Evolutionary conservation across 2,329 filamentous ascomycete genomes (phyloP), one percentile per base, ranked within the genome.

Genomic region (Calonectria pteridis): DNA sequence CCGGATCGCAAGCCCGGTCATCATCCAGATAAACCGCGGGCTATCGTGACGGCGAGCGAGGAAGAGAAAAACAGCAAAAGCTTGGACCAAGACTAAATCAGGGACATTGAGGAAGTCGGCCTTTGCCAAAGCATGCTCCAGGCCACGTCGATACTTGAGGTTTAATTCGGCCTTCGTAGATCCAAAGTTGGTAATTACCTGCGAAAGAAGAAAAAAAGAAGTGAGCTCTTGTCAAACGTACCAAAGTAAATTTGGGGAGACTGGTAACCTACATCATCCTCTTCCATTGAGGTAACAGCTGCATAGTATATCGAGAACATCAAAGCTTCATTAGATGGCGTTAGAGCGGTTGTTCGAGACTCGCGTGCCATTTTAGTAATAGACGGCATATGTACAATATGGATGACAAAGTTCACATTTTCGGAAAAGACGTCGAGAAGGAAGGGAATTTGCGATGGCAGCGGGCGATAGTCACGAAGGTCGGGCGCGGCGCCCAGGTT

Each of bases 51-150:
- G 86, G 20, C 89, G 87, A 11, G 90, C 86, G 1, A 89, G 84
- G 5, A 89, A 84, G 7, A 93, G 84, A 73, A 91, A 93, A 0
- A 93, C 84, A 2, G 89, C 83, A 67, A 93, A 89, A 0, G 92
- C 91, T 80, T 94, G 92, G 1, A 93, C 82, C 0, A 92, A 87
- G 9, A 89, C 85, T 1, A 93, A 73, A 53, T 93, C 90, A 0
- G 91, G 90, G 0, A 89, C 88, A 35, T 88, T 89, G 33, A 94
- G 84, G 37, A 93, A 93, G 51, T 90, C 88, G 6, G 91, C 91
- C 66, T 89, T 90, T 1, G 91, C 87, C 13, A 94, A 84, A 0
- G 91, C 90, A 71, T 91, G 89, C 75, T 93, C 91, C 0, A 91
- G 83, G 2, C 87, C 89, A 28, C 89, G 86, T 4, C 89, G 88